These are phyloP conservation scores for Linum lewisii DNA, from an alignment of 345 rosid species.

Conservation along the genomic window DNA sequence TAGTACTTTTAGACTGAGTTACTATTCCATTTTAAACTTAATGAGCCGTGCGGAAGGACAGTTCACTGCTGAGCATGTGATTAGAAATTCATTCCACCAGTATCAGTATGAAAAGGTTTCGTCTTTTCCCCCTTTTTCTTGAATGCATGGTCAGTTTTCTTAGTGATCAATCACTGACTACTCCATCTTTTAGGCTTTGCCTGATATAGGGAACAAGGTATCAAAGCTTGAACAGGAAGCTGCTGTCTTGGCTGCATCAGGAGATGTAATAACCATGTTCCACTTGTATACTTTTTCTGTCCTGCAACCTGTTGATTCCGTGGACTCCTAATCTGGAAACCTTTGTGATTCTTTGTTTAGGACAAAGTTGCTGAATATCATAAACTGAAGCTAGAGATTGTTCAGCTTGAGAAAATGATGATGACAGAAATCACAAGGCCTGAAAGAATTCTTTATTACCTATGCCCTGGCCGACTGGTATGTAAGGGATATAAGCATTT, in stretches of 20 bases:
- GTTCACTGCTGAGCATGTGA: conserved; percentile 94
- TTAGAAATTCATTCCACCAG: conserved; percentile 91
- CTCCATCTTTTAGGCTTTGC: conserved; percentile 53
- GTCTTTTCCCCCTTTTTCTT: conserved; percentile 7
- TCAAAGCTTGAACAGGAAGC: conserved; percentile 88
- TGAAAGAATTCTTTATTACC: conserved; percentile 84
- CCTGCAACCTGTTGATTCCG: conserved; percentile 5
- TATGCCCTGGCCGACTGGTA: conserved; percentile 92
- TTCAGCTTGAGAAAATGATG: conserved; percentile 83
- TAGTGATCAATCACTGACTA: conserved; percentile 14
- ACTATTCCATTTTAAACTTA: conserved; percentile 90
- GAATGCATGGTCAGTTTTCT: background rate
- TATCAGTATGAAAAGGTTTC: conserved; percentile 94
- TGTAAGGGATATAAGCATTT: conserved; percentile 8
- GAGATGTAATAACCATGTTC: conserved; percentile 51
- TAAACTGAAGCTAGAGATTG: conserved; percentile 72
- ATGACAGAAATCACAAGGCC: conserved; percentile 90
- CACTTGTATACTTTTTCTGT: background rate
- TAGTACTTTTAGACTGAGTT: conserved; percentile 95
- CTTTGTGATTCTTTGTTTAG: conserved; percentile 24
- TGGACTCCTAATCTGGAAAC: background rate
- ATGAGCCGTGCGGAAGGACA: conserved; percentile 99
- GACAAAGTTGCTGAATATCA: conserved; percentile 86
- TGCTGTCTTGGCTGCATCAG: conserved; percentile 74
- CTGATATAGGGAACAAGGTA: conserved; percentile 76